phyloP scores from a whole-genome alignment of 768 basidiomycete genomes.

The Kockovaella imperatae region DNA sequence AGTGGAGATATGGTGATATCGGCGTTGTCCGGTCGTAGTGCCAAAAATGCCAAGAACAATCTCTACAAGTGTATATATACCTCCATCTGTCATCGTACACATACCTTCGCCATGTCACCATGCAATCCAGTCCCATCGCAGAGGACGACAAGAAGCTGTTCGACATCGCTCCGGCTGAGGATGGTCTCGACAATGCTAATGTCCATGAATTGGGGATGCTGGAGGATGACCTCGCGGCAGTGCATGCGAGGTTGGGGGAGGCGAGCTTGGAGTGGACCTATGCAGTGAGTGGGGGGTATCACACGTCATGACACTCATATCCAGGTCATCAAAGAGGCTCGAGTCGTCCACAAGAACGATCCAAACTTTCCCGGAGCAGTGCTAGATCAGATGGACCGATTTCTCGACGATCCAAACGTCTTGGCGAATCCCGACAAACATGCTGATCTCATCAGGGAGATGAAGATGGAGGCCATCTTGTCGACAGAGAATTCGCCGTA shows the following conservation, averaged over 20 bases:
- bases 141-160: no score
- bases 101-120: no score
- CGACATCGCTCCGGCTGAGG: no score
- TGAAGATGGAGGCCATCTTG: constrained; percentile 11
- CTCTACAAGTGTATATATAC: no score
- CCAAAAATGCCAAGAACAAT: no score
- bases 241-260: background rate
- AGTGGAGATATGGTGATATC: constrained; percentile 30
- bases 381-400: constrained; percentile 3
- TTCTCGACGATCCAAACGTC: constrained; percentile 6
- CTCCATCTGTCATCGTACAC: no score
- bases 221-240: background rate
- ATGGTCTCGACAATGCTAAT: no score
- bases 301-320: background rate
- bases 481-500: constrained; percentile 63
- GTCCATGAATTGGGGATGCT: background rate
- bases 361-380: constrained; percentile 5
- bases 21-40: no score
- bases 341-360: constrained; percentile 7
- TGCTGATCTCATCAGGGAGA: background rate
- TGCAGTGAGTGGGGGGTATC: background rate
- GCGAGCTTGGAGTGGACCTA: background rate
- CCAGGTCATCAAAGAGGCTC: background rate
- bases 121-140: no score
- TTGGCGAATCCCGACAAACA: constrained; percentile 4